Evolutionary conservation across 805 yeast genomes (phyloP), one percentile per base, ranked within the genome.

Genomic region (Candida silvatica): DNA sequence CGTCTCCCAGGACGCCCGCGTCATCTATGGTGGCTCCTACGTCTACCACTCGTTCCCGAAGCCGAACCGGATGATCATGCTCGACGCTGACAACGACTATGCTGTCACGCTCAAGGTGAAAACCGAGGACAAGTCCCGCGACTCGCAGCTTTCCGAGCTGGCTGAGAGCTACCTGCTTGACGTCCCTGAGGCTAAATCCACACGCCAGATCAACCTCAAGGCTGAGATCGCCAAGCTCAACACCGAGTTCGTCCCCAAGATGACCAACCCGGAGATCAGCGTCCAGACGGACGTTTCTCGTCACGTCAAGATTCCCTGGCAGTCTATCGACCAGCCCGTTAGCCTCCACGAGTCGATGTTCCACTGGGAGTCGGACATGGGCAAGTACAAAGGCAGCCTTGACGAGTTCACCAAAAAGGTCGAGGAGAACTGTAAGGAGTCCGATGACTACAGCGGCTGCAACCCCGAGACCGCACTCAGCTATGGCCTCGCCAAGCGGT

Each of bases 1-100:
- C 19, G 36, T 59, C 16, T 44, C 58, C 4, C 53, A 44, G 20
- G 56, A 51, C 9, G 59, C 61, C 1, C 46, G 68, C 23, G 36
- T 47, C 4, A 39, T 56, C 3, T 38, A 57, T 35, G 68, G 68
- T 0, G 58, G 58, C 1, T 47, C 51, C 15, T 64, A 60, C 40
- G 38, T 67, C 14, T 41, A 51, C 17, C 46, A 52, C 34, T 15
- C 43, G 2, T 54, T 59, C 19, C 54, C 62, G 1, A 42, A 48
- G 1, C 65, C 71, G 2, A 39, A 52, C 3, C 44, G 62, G 31
- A 36, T 52, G 2, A 37, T 36, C 19, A 26, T 50, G 16, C 7
- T 41, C 15, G 40, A 41, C 20, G 37, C 48, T 25, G 36, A 37
- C 4, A 35, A 40, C 8, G 31, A 31, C 5, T 30, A 34, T 20